Conservation (phyloP, 1,284 basidiomycete genomes). For the Melampsora occidentalis region DNA sequence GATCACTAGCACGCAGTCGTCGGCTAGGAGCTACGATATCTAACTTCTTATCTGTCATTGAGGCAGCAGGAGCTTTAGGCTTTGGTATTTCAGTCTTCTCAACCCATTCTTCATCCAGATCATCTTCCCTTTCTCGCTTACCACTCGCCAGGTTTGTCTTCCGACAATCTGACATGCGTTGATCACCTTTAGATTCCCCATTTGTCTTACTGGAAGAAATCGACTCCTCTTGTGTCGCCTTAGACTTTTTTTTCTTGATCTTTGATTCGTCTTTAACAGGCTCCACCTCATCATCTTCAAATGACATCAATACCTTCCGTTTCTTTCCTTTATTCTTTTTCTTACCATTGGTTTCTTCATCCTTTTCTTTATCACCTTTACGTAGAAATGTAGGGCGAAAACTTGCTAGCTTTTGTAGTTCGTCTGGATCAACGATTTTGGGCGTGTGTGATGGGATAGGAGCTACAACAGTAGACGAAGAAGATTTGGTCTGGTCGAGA, state of each 20-base stretch:
- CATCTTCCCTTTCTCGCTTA: background rate
- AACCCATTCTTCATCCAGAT: conserved; percentile 4
- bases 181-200: too few species aligned
- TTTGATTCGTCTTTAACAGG: conserved; percentile 8
- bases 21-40: background rate
- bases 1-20: conserved; percentile 6
- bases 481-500: conserved; percentile 2
- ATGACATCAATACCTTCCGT: conserved; percentile 40
- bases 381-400: conserved; percentile 40
- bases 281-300: conserved; percentile 32
- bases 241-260: conserved; percentile 31
- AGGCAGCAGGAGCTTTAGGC: background rate
- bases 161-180: too few species aligned
- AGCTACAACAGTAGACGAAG: background rate
- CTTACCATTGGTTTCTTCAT: conserved; percentile 14
- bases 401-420: conserved; percentile 24
- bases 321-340: conserved; percentile 34
- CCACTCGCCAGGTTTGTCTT: background rate
- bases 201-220: too few species aligned
- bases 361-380: conserved; percentile 4
- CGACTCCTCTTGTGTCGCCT: background rate
- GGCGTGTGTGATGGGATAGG: conserved; percentile 21
- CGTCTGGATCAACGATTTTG: conserved; percentile 34
- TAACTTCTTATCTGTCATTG: background rate
- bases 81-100: background rate